Evolutionary conservation across 352 stramenopile species (phyloP).

Genomic region (Pilasporangium apinafurcum): DNA sequence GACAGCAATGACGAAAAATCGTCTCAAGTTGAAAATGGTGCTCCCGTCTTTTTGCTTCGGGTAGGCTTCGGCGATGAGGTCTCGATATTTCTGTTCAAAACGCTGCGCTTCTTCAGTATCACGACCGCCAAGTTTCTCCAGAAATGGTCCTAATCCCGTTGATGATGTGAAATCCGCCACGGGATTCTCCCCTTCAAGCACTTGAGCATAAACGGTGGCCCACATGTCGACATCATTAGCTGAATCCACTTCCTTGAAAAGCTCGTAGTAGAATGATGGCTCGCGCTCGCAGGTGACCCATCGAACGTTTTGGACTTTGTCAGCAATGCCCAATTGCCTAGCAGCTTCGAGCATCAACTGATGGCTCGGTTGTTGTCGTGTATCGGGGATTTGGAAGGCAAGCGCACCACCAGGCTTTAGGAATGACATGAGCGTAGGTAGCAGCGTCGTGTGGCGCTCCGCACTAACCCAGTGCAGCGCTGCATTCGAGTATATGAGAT

Average conservation of each 20-base stretch:
- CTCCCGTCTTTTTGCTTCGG: slow-evolving; percentile 43
- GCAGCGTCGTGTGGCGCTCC: slow-evolving; percentile 34
- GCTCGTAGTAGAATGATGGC: slow-evolving; percentile 62
- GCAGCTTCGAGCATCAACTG: slow-evolving; percentile 49
- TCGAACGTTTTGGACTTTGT: slow-evolving; percentile 38
- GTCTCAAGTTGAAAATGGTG: slow-evolving; percentile 63
- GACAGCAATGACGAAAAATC: slow-evolving; percentile 58
- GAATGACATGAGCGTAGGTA: slow-evolving; percentile 44
- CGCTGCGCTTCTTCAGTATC: slow-evolving; percentile 10
- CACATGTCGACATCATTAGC: slow-evolving; percentile 49
- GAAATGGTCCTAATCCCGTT: slow-evolving; percentile 48
- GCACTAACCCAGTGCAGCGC: slow-evolving; percentile 59
- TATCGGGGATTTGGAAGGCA: slow-evolving; percentile 74
- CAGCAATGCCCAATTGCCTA: slow-evolving; percentile 22
- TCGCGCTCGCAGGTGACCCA: slow-evolving; percentile 68
- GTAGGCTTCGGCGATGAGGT: slow-evolving; percentile 49
- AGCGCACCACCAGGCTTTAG: slow-evolving; percentile 65
- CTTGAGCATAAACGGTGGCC: slow-evolving; percentile 49
- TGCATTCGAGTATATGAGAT: slow-evolving; percentile 74
- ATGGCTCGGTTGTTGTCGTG: slow-evolving; percentile 47
- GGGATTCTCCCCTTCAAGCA: slow-evolving; percentile 54
- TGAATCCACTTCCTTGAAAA: slow-evolving; percentile 25
- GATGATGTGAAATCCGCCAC: slow-evolving; percentile 67
- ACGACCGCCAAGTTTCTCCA: slow-evolving; percentile 38
- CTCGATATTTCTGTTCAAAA: slow-evolving; percentile 51